Evolutionary conservation across 2,329 filamentous ascomycete species (phyloP), one percentile per base, ranked within the genome.

Genomic region (Zymoseptoria crescenta): DNA sequence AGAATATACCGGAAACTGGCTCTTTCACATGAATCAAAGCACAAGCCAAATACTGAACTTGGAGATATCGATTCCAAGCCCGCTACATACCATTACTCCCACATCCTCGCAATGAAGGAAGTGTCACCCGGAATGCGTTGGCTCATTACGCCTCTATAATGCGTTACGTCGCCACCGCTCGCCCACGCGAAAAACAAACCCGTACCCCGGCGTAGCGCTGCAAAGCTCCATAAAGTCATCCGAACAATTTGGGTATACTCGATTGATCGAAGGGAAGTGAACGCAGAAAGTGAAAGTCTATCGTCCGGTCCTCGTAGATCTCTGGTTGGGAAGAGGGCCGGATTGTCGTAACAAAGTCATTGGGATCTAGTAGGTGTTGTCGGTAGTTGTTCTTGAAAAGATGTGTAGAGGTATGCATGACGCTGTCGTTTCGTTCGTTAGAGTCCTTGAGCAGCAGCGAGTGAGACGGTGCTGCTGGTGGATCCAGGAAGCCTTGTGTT

Each of bases 201-300:
- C 35, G 10, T 16, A 41, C 13, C 35, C 35, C 35, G 16, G 35
- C 35, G 35, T 6, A 41, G 13, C 35, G 35, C 35, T 41, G 2
- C 35, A 41, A 6, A 41, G 35, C 35, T 41, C 1, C 35, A 41
- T 4, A 41, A 41, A 13, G 16, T 41, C 16, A 20, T 56, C 13
- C 55, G 19, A 56, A 56, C 21, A 51, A 56, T 51, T 56, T 49
- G 55, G 55, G 55, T 56, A 56, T 56, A 56, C 55, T 51, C n/a
- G 55, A 49, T 50, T 27, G 49, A 45, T 16, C 21, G 30, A 48
- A 50, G 30, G 13, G 30, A 30, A 19, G 8, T 9, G 28, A 35
- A 35, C 13, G 35, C 29, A 50, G 29, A 50, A 48, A 50, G n/a
- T n/a, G 8, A 56, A 56, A 48, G 21, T 56, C 54, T 56, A 56